Conservation (phyloP, 345 rosid species). For the Eucalyptus decipiens region DNA sequence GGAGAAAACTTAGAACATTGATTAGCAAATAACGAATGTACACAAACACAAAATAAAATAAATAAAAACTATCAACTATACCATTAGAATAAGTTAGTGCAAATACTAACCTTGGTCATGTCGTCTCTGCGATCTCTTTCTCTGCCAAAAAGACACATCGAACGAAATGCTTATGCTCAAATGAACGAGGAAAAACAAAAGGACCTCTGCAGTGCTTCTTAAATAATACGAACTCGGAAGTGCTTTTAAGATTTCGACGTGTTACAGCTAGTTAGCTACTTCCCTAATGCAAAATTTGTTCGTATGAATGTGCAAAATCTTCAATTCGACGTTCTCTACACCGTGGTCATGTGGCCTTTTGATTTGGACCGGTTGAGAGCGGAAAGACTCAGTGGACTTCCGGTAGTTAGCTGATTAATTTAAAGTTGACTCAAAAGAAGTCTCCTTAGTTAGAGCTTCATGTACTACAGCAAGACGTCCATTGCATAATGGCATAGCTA, state of each 20-base stretch:
- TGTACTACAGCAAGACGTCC: background rate
- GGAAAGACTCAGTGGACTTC: background rate
- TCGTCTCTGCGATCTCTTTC: no score
- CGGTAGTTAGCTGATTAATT: background rate
- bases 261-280: background rate
- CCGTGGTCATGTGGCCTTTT: background rate
- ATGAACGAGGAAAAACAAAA: background rate
- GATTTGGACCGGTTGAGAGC: background rate
- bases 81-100: no score
- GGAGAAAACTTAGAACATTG: background rate
- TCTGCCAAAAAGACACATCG: background rate
- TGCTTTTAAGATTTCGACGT: background rate
- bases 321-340: background rate
- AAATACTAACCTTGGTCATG: no score
- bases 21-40: no score
- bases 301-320: background rate
- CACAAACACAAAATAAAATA: background rate
- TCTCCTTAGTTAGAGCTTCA: background rate
- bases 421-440: background rate
- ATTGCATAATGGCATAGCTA: background rate
- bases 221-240: background rate
- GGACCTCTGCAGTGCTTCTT: background rate
- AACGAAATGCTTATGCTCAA: background rate
- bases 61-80: background rate
- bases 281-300: background rate